These are phyloP conservation scores for Penicillium antarcticum DNA, from an alignment of 495 filamentous ascomycete species.

Conservation along the genomic window DNA sequence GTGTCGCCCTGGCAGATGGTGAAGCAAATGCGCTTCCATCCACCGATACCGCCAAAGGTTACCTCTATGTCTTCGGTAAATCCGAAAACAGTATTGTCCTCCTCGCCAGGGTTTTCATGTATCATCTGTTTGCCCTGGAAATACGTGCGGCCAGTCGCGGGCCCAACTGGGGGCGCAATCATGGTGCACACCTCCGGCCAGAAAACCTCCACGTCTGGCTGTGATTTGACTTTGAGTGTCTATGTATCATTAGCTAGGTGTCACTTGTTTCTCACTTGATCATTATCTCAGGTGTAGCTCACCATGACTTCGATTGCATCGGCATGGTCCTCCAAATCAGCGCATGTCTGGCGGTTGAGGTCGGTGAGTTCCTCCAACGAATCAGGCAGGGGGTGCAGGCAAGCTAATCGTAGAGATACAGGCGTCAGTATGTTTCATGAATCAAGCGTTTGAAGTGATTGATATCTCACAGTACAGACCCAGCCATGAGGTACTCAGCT, in stretches of 20 bases:
- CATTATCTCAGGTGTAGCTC: neutral
- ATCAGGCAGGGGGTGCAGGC: slow-evolving; percentile 28
- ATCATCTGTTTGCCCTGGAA: slow-evolving; percentile 24
- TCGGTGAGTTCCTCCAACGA: slow-evolving; percentile 1
- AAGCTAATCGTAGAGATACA: slow-evolving; percentile 18
- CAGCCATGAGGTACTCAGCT: slow-evolving; percentile 26
- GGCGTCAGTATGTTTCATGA: neutral
- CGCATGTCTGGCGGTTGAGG: slow-evolving; percentile 25
- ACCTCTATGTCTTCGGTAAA: slow-evolving; percentile 26
- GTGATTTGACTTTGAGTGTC: slow-evolving; percentile 18
- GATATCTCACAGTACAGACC: slow-evolving; percentile 34
- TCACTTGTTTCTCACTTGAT: neutral
- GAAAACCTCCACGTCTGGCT: slow-evolving; percentile 5
- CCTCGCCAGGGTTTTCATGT: slow-evolving; percentile 2
- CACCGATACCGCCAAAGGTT: slow-evolving; percentile 27
- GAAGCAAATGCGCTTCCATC: slow-evolving; percentile 45
- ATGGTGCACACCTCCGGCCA: slow-evolving; percentile 26
- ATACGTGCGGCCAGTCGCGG: slow-evolving; percentile 9
- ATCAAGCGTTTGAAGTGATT: too few species aligned
- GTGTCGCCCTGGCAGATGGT: slow-evolving; percentile 20
- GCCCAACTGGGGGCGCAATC: slow-evolving; percentile 8
- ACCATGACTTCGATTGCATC: slow-evolving; percentile 23
- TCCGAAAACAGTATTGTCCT: slow-evolving; percentile 21
- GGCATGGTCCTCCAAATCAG: slow-evolving; percentile 20
- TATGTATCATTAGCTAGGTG: slow-evolving; percentile 12